Percentiles rank a stretch among this genome's conserved stretches.
Conservation (phyloP, 2,329 filamentous ascomycete species). For the Monilinia aucupariae region DNA sequence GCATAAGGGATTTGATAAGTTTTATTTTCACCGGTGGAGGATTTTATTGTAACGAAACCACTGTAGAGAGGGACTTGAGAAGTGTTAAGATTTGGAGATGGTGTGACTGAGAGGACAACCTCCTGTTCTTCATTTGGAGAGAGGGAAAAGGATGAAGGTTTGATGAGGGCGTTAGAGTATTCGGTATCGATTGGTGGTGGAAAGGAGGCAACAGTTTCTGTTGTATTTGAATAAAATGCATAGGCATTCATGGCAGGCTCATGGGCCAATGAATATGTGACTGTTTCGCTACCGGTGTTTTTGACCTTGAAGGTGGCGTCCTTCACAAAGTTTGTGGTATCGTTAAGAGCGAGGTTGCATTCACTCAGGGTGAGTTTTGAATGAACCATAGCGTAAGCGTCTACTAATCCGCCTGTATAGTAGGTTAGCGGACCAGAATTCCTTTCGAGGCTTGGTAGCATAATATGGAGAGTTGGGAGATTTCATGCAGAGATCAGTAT, state of each 20-base stretch:
- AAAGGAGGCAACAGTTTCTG: not conserved
- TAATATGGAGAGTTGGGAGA: not conserved
- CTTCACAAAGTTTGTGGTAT: conserved; percentile 13
- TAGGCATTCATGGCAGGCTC: conserved; percentile 7
- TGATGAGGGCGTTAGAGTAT: not conserved
- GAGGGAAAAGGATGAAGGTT: not conserved
- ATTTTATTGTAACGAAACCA: not conserved
- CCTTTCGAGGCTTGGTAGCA: not conserved
- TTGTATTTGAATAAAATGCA: not conserved
- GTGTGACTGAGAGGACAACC: not conserved
- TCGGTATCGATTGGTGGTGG: not conserved
- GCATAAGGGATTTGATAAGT: not conserved
- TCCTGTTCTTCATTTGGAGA: not conserved
- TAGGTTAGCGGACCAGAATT: not conserved
- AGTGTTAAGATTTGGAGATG: not conserved
- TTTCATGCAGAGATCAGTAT: not conserved
- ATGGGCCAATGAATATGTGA: conserved; percentile 7
- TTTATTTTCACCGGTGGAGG: not conserved
- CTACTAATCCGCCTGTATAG: not conserved
- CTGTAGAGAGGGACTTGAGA: not conserved
- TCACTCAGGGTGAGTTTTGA: conserved; percentile 3
- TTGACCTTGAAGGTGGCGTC: conserved; percentile 4
- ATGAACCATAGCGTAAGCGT: not conserved
- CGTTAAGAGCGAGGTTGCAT: conserved; percentile 14
- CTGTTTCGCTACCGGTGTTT: conserved; percentile 8